Conservation (phyloP, 1,284 basidiomycete species). For the Chondrostereum purpureum region DNA sequence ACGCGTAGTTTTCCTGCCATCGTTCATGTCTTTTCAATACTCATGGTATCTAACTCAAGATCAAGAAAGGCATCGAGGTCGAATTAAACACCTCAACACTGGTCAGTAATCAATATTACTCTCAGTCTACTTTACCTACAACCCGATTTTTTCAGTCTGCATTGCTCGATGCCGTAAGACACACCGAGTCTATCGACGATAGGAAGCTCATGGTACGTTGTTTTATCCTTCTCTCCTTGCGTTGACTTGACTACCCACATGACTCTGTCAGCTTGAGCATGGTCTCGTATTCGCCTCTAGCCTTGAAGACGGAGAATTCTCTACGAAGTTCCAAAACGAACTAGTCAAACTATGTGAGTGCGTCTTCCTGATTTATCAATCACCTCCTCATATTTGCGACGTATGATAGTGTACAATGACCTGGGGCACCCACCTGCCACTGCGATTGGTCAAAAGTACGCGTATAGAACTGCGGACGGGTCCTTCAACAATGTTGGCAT, state of each 20-base stretch:
- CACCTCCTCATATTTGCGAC: conserved; percentile 8
- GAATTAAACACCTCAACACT: background rate
- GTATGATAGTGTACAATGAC: conserved; percentile 62
- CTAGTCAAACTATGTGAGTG: conserved; percentile 53
- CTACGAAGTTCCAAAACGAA: conserved; percentile 41
- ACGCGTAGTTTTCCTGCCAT: background rate
- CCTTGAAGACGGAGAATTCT: conserved; percentile 44
- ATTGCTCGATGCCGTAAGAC: conserved; percentile 47
- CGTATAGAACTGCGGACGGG: conserved; percentile 69
- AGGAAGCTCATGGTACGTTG: conserved; percentile 44
- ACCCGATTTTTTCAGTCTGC: conserved; percentile 31
- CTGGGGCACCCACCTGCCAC: conserved; percentile 69
- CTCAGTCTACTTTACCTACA: no score
- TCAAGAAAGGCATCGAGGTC: conserved; percentile 8
- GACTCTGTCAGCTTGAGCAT: conserved; percentile 57
- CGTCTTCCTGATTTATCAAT: background rate
- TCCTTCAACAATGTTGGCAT: conserved; percentile 65
- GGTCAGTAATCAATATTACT: conserved; percentile 3
- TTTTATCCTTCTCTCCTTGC: background rate
- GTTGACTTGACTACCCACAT: background rate
- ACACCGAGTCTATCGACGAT: conserved; percentile 61
- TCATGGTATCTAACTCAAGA: no score
- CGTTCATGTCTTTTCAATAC: background rate
- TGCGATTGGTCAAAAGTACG: conserved; percentile 52
- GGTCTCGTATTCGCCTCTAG: conserved; percentile 55